Base-by-base conservation (phyloP, 306 rosid species). In the Canavalia gladiata region DNA sequence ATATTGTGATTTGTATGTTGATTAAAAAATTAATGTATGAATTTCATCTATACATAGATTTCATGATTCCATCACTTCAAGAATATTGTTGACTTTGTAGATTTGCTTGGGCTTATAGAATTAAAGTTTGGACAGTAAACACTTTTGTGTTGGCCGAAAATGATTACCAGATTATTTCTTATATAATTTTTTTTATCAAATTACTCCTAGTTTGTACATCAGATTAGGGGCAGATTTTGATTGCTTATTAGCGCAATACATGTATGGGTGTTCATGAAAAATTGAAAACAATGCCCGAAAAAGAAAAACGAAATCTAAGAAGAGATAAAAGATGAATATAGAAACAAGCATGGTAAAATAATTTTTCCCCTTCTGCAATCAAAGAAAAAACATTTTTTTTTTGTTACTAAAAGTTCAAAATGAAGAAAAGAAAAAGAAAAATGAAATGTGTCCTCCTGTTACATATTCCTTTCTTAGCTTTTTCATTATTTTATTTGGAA, bases 401-500 rank as follows among this genome's bases (percentile, higher is more conserved):
- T 41, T 39, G 70, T 82, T 25, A 33, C 68, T 72, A 59, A 18
- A 18, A 18, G 25, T 18, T 18, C 25, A 18, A 18, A 18, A 18
- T 18, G 25, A 18, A 41, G 68, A 6, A 52, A 66, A 47, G 28
- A 7, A 46, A 47, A 37, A 1, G 25, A 6, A 30, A 59, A 84
- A 60, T 1, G 28, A 74, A 50, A 79, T 51, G 34, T 30, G 34
- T 4, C 18, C 51, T 33, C 64, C 3, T 6, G 31, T 59, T 59
- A 50, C 74, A 57, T 79, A 57, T 47, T 77, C 63, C 65, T 29
- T 64, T 77, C 35, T 71, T 54, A 6, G 29, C 75, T 77, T 34
- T 6, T 29, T 47, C 2, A 1, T 31, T 3, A 0, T 37, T 67
- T 46, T 9, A 7, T 46, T 0, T 41, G 18, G 13, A 34, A 43